Base-by-base conservation (phyloP, 2,329 filamentous ascomycete species). In the Colletotrichum limetticola region DNA sequence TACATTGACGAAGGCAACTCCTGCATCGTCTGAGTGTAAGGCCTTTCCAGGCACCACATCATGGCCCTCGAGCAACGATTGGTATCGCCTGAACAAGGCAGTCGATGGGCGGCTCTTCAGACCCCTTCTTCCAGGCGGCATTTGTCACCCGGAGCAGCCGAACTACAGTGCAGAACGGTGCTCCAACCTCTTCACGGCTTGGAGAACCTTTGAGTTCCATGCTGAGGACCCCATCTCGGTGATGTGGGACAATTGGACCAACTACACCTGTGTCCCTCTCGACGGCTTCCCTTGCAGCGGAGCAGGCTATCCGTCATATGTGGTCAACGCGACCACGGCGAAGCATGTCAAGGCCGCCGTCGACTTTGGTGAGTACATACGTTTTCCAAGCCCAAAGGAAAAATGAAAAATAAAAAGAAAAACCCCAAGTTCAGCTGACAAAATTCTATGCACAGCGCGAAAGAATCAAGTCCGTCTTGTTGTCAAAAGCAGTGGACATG, bases 251-350 rank as follows among this genome's bases (percentile, higher is more conserved):
- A 84, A 86, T 56, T 88, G 81, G 77, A 83, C 83, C 71, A 88
- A 89, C 76, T 86, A 86, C 78, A 84, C 86, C 11, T 89, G 87
- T 76, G 80, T 89, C 49, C 87, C 87, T 1, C 74, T 83, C 64
- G 74, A 79, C 0, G 73, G 74, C 4, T 66, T 76, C 42, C 80
- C 84, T 0, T 89, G 82, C 55, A 79, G 76, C 8, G 67, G 35
- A 3, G 59, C 66, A 3, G 82, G 82, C 1, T 84, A 83, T 67
- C 79, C 82, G 16, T 74, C 82, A 1, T 83, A 79, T 65, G 81
- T 83, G 5, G 75, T 83, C 0, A 80, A 83, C 46, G 82, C 78
- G 1, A 82, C 79, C 0, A 79, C 76, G 9, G 72, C 79, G 0
- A 78, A 79, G 26, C 76, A 84, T 64, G 76, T 84, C 56, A 79